Evolutionary conservation across 202 grass and related monocot species (phyloP).

Genomic region (Schoenoplectus tabernaemontani): DNA sequence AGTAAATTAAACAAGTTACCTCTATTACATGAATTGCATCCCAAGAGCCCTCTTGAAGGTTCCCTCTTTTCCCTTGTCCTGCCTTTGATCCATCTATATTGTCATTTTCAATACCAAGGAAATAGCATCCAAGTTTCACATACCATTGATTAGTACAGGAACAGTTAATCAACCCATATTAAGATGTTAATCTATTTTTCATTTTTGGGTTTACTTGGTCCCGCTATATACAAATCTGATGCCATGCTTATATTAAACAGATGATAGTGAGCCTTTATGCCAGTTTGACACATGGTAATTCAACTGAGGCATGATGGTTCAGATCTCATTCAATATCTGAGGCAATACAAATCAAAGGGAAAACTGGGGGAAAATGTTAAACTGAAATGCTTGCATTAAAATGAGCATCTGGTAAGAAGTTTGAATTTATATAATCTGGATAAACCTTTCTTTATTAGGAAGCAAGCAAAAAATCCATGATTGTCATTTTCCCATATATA

Average conservation of each 20-base stretch:
- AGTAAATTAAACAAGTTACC: conserved; percentile 33
- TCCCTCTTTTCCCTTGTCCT: conserved; percentile 56
- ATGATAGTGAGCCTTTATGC: no score
- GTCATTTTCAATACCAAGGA: conserved; percentile 6
- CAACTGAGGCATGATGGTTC: no score
- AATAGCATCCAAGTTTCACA: neutral
- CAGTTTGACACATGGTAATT: no score
- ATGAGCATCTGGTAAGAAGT: neutral
- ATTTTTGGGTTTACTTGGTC: neutral
- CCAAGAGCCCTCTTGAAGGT: conserved; percentile 94
- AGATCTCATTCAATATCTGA: no score
- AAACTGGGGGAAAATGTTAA: neutral
- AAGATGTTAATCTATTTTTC: neutral
- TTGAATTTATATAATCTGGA: neutral
- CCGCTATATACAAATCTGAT: neutral
- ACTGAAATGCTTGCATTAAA: neutral
- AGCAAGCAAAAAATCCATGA: conserved; percentile 74
- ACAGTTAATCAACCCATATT: neutral
- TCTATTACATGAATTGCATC: conserved; percentile 98
- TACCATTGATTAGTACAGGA: neutral
- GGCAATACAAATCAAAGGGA: no score
- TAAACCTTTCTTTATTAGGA: conserved; percentile 99
- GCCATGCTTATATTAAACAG: neutral
- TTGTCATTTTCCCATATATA: conserved; percentile 88
- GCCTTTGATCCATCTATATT: conserved; percentile 49